Base-by-base conservation (phyloP, 345 rosid genomes). In the Aquilaria sinensis region DNA sequence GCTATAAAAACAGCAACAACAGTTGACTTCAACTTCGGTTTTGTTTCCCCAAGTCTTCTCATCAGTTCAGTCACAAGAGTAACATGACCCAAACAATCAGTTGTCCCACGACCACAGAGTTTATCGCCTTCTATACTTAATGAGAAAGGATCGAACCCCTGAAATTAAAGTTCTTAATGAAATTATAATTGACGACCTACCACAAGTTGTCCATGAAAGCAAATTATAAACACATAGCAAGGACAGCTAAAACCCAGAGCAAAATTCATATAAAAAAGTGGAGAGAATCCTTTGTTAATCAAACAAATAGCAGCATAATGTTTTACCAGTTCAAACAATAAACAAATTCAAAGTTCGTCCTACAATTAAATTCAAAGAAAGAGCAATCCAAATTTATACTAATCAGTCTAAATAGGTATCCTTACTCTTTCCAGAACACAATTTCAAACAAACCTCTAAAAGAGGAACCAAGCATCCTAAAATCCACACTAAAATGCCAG, bases 81-180 rank as follows among this genome's bases (percentile, higher is more conserved):
- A 73, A 95, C 99, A 41, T 95, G 96, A 56, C 97, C 99, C 83
- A 91, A 77, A 77, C 99, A 95, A 77, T 95, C 99, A 8, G 97
- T 95, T 10, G 99, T 95, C 67, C 97, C 97, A 61, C 99, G 93
- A 29, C 96, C 97, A 53, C 86, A 67, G 56, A 95, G 97, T 69
- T 87, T 85, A 67, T 95, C 99, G 11, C 96, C 96, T 16, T 91
- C 90, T 14, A 89, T 83, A 76, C 89, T 83, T 77, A 95, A 34
- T 7, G 93, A 72, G 67, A 91, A 91, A 51, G 99, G 96, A 87
- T 95, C 92, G 79, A 95, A 95, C 12, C 91, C 96, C 99, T 94
- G 77, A 56, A 70, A 7, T 69, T 50, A 47, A n/a, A 52, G 56
- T 45, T 65, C 72, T 16, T 23, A 16, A 23, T 23, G 23, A 23